Conservation (phyloP, 2,329 filamentous ascomycete genomes). For the Elsinoe perseae region DNA sequence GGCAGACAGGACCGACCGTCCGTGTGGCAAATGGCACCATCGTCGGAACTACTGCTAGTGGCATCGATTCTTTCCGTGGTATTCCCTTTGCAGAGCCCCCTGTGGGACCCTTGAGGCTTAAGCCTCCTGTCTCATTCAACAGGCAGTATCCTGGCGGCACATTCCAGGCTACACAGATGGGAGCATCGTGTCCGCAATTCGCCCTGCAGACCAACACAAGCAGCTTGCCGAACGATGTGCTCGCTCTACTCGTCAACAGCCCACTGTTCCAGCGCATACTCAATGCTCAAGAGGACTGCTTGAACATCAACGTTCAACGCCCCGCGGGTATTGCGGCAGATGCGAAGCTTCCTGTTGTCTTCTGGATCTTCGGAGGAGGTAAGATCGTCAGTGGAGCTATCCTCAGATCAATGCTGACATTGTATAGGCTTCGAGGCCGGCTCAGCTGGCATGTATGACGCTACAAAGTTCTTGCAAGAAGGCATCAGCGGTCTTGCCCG, state of each 20-base stretch:
- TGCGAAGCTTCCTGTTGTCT: slow-evolving; percentile 40
- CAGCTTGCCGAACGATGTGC: slow-evolving; percentile 30
- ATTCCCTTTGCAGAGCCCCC: slow-evolving; percentile 71
- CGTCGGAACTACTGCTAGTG: slow-evolving; percentile 38
- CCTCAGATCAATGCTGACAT: background rate
- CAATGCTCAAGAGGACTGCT: slow-evolving; percentile 37
- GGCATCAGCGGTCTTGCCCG: slow-evolving; percentile 33
- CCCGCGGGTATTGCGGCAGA: slow-evolving; percentile 32
- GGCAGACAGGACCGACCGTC: slow-evolving; percentile 42
- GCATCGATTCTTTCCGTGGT: slow-evolving; percentile 62
- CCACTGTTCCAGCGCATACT: slow-evolving; percentile 33
- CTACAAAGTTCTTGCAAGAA: slow-evolving; percentile 32
- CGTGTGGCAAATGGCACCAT: slow-evolving; percentile 51
- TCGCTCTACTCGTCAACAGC: slow-evolving; percentile 33
- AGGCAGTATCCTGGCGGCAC: slow-evolving; percentile 46
- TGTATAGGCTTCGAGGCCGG: slow-evolving; percentile 33
- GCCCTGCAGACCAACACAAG: slow-evolving; percentile 36
- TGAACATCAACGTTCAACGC: slow-evolving; percentile 37
- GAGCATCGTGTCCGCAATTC: slow-evolving; percentile 66
- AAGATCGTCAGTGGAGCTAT: background rate
- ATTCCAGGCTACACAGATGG: slow-evolving; percentile 50
- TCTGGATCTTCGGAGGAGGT: slow-evolving; percentile 43
- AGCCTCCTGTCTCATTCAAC: slow-evolving; percentile 56
- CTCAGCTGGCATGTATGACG: slow-evolving; percentile 35
- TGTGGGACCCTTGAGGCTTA: slow-evolving; percentile 57